phyloP scores from a whole-genome alignment of 257 asterid species.

The Lavandula angustifolia region DNA sequence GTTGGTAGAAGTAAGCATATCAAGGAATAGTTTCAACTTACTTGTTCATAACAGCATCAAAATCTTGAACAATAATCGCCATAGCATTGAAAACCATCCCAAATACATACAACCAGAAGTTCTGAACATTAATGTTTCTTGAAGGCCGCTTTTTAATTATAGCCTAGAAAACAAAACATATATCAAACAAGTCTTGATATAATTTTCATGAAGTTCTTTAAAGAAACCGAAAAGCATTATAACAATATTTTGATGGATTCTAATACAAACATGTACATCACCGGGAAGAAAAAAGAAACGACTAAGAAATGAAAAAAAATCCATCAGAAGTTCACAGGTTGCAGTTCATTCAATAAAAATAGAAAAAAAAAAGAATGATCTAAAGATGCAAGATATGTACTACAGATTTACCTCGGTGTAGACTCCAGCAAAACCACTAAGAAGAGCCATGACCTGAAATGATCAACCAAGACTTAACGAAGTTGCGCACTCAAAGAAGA shows the following conservation, averaged over 20 bases:
- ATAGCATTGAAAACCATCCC: conserved; percentile 94
- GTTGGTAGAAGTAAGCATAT: not conserved
- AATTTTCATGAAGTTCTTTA: conserved; percentile 7
- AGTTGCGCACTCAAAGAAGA: conserved; percentile 18
- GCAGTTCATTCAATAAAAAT: not conserved
- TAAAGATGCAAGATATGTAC: conserved; percentile 22
- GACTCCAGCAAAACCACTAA: conserved; percentile 99
- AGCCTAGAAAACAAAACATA: conserved; percentile 59
- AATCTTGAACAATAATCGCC: conserved; percentile 89
- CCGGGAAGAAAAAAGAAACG: not conserved
- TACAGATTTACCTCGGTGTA: conserved; percentile 84
- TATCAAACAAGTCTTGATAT: conserved; percentile 26
- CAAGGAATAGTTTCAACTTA: conserved; percentile 40
- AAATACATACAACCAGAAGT: conserved; percentile 97
- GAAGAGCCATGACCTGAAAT: conserved; percentile 95
- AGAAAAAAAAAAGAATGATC: conserved; percentile 16
- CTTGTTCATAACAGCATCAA: conserved; percentile 87
- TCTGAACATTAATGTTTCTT: conserved; percentile 97
- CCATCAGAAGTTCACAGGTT: conserved; percentile 13
- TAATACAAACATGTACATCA: conserved; percentile 23
- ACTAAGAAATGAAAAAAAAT: not conserved
- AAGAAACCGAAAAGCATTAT: conserved; percentile 1
- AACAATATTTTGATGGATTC: conserved; percentile 12
- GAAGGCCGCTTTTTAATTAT: conserved; percentile 91
- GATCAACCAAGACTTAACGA: conserved; percentile 29